These are phyloP conservation scores for Monosporascus sp. DNA, from an alignment of 2,329 filamentous ascomycete genomes.

Conservation along the genomic window DNA sequence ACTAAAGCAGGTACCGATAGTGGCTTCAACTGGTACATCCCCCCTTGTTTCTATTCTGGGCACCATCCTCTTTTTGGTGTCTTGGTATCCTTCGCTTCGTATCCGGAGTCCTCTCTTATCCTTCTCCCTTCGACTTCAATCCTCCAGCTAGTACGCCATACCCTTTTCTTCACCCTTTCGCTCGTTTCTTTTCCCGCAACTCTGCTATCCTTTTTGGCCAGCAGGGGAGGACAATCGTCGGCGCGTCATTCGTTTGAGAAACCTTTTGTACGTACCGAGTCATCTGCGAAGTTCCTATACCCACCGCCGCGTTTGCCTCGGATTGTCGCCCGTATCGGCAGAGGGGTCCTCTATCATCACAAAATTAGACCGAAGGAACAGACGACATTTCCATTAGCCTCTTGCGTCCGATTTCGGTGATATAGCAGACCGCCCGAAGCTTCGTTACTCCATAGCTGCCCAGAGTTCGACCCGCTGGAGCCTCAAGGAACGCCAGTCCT, in stretches of 20 bases:
- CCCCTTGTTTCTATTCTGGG: too few relatives aligned
- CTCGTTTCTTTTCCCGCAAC: background rate
- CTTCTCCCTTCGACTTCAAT: background rate
- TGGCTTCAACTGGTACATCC: too few relatives aligned
- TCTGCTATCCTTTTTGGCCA: background rate
- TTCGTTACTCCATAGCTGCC: background rate
- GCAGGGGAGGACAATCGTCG: constrained; percentile 2
- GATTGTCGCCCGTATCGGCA: background rate
- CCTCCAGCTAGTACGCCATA: background rate
- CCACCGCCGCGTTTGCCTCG: background rate
- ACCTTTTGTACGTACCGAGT: constrained; percentile 9
- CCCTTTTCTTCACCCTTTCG: background rate
- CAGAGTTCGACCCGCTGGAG: background rate
- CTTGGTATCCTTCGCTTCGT: background rate
- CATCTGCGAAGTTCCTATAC: background rate
- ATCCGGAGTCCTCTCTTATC: background rate
- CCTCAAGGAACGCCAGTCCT: background rate
- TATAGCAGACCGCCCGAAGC: background rate
- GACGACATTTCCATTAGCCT: background rate
- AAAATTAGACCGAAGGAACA: background rate
- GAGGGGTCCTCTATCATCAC: background rate
- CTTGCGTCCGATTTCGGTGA: background rate
- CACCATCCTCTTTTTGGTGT: too few relatives aligned
- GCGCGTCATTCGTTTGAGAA: constrained; percentile 11
- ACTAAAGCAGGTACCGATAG: too few relatives aligned